phyloP scores from a whole-genome alignment of 345 rosid species.

The Schrenkiella parvula region DNA sequence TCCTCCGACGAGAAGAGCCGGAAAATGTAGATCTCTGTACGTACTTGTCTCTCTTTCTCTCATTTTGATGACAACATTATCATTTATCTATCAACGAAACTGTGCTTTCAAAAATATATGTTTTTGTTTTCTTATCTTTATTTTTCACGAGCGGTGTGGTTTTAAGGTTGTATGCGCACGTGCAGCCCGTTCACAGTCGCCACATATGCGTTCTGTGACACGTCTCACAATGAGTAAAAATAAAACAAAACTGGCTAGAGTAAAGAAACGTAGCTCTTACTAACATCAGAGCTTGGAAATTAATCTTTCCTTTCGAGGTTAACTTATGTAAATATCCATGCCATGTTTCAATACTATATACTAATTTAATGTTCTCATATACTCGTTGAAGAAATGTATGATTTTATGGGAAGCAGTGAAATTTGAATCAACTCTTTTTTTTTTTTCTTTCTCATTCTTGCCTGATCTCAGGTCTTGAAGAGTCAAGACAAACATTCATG shows the following conservation, averaged over 20 bases:
- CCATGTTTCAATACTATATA: no score
- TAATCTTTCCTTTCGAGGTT: no score
- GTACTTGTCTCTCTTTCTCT: slow-evolving; percentile 14
- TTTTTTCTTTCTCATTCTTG: neutral
- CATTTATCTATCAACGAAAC: neutral
- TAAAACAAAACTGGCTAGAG: no score
- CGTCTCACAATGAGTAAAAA: neutral
- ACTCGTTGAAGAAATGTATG: neutral
- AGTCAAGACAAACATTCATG: neutral
- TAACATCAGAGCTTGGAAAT: no score
- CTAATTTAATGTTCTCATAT: neutral
- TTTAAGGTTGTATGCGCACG: slow-evolving; percentile 8
- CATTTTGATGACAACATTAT: slow-evolving; percentile 22
- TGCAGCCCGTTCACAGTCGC: neutral
- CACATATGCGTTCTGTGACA: neutral
- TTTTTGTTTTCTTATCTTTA: neutral
- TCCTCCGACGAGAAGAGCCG: slow-evolving; percentile 60
- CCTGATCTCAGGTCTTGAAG: neutral
- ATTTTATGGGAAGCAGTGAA: neutral
- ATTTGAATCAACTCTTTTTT: neutral
- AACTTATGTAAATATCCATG: neutral
- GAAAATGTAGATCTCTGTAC: slow-evolving; percentile 46
- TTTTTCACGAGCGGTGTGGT: neutral
- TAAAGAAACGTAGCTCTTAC: no score
- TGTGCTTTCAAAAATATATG: neutral